Percentiles rank a stretch among this genome's conserved stretches.
phyloP scores from a whole-genome alignment of 169 alveolate genomes.

The Babesia sp. region DNA sequence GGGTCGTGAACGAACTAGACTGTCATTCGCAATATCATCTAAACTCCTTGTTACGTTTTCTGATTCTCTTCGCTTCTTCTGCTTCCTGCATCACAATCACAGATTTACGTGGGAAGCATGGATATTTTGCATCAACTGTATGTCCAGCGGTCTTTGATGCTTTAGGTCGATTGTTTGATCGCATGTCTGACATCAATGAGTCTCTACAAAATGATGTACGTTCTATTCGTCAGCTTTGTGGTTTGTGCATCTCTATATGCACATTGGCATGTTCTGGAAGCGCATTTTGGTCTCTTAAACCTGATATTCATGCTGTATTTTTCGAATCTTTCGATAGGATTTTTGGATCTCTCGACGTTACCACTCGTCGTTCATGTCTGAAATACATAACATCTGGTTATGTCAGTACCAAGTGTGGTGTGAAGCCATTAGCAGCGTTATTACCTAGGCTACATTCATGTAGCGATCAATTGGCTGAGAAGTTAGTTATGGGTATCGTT shows the following conservation, averaged over 20 bases:
- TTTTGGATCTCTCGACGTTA: slow-evolving; percentile 5
- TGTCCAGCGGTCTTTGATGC: slow-evolving; percentile 17
- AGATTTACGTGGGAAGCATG: neutral
- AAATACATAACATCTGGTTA: neutral
- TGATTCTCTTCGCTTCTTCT: slow-evolving; percentile 3
- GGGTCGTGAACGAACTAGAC: neutral
- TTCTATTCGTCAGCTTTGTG: neutral
- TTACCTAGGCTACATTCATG: neutral
- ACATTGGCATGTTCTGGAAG: slow-evolving; percentile 8
- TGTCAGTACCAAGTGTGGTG: slow-evolving; percentile 3
- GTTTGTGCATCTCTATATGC: neutral
- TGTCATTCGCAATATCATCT: neutral
- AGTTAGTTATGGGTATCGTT: slow-evolving; percentile 18
- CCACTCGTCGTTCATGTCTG: slow-evolving; percentile 11
- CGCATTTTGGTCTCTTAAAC: slow-evolving; percentile 39
- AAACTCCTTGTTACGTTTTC: neutral
- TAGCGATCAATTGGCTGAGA: neutral
- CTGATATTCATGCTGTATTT: slow-evolving; percentile 6
- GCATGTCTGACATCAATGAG: neutral
- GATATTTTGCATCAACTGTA: slow-evolving; percentile 4
- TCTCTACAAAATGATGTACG: neutral
- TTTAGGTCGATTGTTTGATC: neutral
- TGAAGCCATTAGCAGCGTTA: neutral
- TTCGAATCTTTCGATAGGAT: slow-evolving; percentile 8
- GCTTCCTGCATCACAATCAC: neutral